These are phyloP conservation scores for Sporothrix protearum DNA, from an alignment of 2,329 filamentous ascomycete species.

Conservation along the genomic window DNA sequence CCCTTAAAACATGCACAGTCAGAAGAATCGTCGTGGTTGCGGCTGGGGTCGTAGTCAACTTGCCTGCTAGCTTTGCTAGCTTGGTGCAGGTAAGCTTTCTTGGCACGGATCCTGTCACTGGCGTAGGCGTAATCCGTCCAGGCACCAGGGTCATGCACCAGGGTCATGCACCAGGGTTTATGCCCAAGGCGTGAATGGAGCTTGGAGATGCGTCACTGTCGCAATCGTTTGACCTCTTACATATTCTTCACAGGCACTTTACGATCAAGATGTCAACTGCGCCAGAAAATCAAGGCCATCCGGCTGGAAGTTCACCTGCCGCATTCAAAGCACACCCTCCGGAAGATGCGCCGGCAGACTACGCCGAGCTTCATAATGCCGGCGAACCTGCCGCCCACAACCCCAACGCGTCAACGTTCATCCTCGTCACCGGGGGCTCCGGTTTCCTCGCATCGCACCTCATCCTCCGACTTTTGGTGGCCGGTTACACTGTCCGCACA, in stretches of 20 bases:
- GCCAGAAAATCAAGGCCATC: neutral
- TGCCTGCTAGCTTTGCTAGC: neutral
- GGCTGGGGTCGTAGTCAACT: neutral
- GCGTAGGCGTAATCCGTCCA: neutral
- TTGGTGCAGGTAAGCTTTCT: neutral
- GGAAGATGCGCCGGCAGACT: neutral
- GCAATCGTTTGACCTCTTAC: neutral
- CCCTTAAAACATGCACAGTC: neutral
- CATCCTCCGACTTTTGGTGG: constrained; percentile 23
- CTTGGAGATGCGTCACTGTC: neutral
- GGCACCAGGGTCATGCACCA: neutral
- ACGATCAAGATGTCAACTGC: neutral
- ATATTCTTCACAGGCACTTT: neutral
- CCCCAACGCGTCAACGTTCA: neutral
- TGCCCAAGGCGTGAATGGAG: neutral
- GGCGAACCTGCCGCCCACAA: neutral
- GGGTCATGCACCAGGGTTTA: neutral
- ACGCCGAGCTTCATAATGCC: neutral
- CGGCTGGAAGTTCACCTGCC: neutral
- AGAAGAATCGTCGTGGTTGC: no score
- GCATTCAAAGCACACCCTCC: neutral
- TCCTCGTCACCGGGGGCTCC: constrained; percentile 58
- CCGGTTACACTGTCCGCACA: constrained; percentile 25
- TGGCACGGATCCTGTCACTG: neutral
- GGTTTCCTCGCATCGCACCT: constrained; percentile 59